Conservation (phyloP, 176 grass and related monocot genomes). For the Cenchrus fungigraminus region DNA sequence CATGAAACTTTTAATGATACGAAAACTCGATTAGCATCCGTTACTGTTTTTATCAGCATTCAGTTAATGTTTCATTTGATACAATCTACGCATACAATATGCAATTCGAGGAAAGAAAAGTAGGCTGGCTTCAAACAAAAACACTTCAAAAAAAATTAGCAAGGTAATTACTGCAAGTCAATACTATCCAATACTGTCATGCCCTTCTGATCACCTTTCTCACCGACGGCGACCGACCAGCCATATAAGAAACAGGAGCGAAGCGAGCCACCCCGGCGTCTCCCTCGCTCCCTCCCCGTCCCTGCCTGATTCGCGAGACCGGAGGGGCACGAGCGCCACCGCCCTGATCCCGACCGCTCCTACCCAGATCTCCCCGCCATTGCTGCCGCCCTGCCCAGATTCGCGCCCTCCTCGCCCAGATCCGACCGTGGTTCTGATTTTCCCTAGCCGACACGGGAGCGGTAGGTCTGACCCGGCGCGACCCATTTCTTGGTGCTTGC, state of each 20-base stretch:
- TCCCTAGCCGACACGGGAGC: conserved; percentile 6
- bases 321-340: conserved; percentile 37
- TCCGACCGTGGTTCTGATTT: conserved; percentile 22
- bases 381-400: conserved; percentile 39
- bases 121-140: not conserved
- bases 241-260: conserved; percentile 38
- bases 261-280: conserved; percentile 4
- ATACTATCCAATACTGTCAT: conserved; percentile 22
- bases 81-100: not conserved
- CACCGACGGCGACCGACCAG: conserved; percentile 54
- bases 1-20: no score
- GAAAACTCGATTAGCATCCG: no score
- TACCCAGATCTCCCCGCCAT: conserved; percentile 49
- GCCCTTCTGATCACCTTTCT: conserved; percentile 8
- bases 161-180: conserved; percentile 27
- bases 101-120: not conserved
- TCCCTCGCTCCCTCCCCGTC: conserved; percentile 29
- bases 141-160: not conserved
- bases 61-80: not conserved
- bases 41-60: not conserved
- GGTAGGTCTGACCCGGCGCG: conserved; percentile 26
- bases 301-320: conserved; percentile 52
- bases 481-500: conserved; percentile 5
- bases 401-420: conserved; percentile 33
- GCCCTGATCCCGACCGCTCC: conserved; percentile 39